A percentile compares a stretch with the other conserved stretches of the same genome.
phyloP scores from a whole-genome alignment of 306 rosid species.

The Citrullus mucosospermus region DNA sequence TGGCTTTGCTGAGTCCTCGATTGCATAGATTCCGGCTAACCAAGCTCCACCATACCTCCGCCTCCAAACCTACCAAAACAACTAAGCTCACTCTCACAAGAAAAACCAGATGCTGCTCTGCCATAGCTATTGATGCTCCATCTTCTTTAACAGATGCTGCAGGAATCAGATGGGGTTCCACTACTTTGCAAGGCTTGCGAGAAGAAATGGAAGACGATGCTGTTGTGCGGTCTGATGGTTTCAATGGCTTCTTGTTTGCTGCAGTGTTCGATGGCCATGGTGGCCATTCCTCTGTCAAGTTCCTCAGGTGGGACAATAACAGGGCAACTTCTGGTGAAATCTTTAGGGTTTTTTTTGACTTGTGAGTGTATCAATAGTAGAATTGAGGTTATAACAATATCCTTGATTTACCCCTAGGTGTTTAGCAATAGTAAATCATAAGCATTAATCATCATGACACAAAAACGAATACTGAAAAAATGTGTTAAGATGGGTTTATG shows the following conservation, averaged over 20 bases:
- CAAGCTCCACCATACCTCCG: constrained; percentile 23
- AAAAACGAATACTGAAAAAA: background rate
- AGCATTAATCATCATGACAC: background rate
- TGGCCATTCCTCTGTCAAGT: constrained; percentile 65
- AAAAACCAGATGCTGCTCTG: constrained; percentile 45
- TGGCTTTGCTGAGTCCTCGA: constrained; percentile 82
- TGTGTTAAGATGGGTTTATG: background rate
- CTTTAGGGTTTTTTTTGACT: background rate
- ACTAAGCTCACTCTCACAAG: constrained; percentile 13
- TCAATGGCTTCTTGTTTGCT: constrained; percentile 65
- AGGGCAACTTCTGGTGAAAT: background rate
- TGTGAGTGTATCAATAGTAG: background rate
- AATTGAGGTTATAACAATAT: background rate
- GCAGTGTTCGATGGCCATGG: constrained; percentile 98
- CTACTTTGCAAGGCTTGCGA: constrained; percentile 66
- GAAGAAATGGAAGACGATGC: constrained; percentile 91
- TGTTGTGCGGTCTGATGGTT: constrained; percentile 45
- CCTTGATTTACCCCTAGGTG: background rate
- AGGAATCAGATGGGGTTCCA: constrained; percentile 70
- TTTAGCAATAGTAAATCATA: background rate
- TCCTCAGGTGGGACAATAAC: constrained; percentile 50
- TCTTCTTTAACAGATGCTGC: constrained; percentile 43
- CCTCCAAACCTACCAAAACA: constrained; percentile 15
- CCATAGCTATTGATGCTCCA: constrained; percentile 79
- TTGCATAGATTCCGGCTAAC: constrained; percentile 42